Evolutionary conservation across 2,329 filamentous ascomycete genomes (phyloP).

Genomic region (Claviceps pusilla): DNA sequence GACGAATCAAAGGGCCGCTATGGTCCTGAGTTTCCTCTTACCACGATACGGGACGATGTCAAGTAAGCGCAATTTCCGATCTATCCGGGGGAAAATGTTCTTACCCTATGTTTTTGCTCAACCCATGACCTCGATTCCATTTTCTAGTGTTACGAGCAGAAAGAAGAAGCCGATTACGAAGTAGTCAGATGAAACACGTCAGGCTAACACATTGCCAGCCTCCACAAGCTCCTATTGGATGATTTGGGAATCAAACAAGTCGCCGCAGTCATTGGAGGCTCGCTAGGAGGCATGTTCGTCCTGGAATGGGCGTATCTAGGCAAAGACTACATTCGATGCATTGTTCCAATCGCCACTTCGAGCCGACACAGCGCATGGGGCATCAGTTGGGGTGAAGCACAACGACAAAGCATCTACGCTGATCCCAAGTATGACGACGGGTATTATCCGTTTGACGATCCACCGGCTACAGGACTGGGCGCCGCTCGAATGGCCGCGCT

Average conservation of each 20-base stretch:
- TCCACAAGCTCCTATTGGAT: slow-evolving; percentile 68
- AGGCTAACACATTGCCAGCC: slow-evolving; percentile 31
- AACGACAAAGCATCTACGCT: slow-evolving; percentile 87
- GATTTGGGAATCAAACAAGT: slow-evolving; percentile 67
- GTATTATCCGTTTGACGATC: slow-evolving; percentile 79
- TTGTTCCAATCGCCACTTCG: slow-evolving; percentile 75
- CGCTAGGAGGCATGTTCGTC: slow-evolving; percentile 82
- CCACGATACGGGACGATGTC: slow-evolving; percentile 89
- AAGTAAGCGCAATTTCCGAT: slow-evolving; percentile 41
- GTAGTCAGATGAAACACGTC: not conserved
- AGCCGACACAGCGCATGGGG: slow-evolving; percentile 78
- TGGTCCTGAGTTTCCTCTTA: slow-evolving; percentile 89
- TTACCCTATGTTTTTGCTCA: not conserved
- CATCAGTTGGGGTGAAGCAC: slow-evolving; percentile 81
- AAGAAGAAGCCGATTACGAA: not conserved
- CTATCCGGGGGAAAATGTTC: not conserved
- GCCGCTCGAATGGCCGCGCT: slow-evolving; percentile 95
- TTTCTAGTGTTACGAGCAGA: not conserved
- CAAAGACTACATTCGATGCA: slow-evolving; percentile 63
- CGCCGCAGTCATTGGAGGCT: slow-evolving; percentile 67
- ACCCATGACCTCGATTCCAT: not conserved
- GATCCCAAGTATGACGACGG: slow-evolving; percentile 98
- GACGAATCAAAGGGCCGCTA: slow-evolving; percentile 61
- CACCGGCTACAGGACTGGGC: slow-evolving; percentile 71
- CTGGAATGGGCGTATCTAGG: slow-evolving; percentile 86